A percentile compares a stretch with the other conserved stretches of the same genome.
phyloP scores from a whole-genome alignment of 495 filamentous ascomycete genomes.

The Xanthoparmelia taractica region DNA sequence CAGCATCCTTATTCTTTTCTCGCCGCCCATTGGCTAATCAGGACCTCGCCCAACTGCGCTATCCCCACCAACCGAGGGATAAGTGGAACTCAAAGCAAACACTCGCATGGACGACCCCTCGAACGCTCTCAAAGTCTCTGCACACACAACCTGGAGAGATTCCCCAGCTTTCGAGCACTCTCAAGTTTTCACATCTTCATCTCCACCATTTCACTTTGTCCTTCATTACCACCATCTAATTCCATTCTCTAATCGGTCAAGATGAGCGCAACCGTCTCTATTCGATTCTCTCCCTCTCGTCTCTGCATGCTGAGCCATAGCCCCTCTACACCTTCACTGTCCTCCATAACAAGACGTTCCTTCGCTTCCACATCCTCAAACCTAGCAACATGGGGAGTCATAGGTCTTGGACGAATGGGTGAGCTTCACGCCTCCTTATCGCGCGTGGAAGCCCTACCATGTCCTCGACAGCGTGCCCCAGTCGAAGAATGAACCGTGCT shows the following conservation, averaged over 20 bases:
- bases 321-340: slow-evolving; percentile 6
- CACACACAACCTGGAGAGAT: slow-evolving; percentile 3
- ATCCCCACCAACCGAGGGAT: slow-evolving; percentile 16
- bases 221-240: not conserved
- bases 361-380: slow-evolving; percentile 22
- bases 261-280: slow-evolving; percentile 21
- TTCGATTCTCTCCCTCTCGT: slow-evolving; percentile 21
- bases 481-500: slow-evolving; percentile 17
- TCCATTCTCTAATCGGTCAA: slow-evolving; percentile 3
- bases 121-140: not conserved
- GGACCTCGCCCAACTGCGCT: not conserved
- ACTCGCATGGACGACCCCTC: slow-evolving; percentile 1
- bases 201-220: not conserved
- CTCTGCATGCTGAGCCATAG: slow-evolving; percentile 17
- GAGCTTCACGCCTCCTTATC: slow-evolving; percentile 29
- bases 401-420: slow-evolving; percentile 86
- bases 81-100: slow-evolving; percentile 6
- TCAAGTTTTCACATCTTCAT: not conserved
- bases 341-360: slow-evolving; percentile 16
- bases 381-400: slow-evolving; percentile 66
- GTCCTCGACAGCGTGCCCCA: slow-evolving; percentile 5
- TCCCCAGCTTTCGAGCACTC: slow-evolving; percentile 10
- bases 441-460: slow-evolving; percentile 12
- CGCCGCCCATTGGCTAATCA: slow-evolving; percentile 15
- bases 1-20: not conserved